These are phyloP conservation scores for Suillus discolor DNA, from an alignment of 768 basidiomycete genomes.

Conservation along the genomic window DNA sequence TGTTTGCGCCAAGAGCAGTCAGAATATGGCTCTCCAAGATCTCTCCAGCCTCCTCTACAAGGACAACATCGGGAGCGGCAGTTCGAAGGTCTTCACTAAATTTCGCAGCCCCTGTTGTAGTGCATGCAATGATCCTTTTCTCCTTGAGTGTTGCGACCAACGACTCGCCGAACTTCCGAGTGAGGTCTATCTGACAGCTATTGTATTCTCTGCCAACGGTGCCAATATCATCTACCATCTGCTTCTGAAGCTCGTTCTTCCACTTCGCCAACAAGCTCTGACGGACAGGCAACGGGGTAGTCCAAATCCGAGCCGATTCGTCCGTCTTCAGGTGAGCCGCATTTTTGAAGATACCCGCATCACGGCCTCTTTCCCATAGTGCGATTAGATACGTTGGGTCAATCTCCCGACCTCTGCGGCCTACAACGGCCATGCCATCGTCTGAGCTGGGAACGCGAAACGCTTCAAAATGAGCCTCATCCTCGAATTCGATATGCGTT, in stretches of 20 bases:
- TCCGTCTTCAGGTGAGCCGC: conserved; percentile 18
- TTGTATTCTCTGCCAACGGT: conserved; percentile 39
- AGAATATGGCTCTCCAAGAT: conserved; percentile 64
- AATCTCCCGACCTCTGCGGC: conserved; percentile 37
- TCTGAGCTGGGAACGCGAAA: conserved; percentile 38
- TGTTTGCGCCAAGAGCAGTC: conserved; percentile 48
- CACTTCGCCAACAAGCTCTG: conserved; percentile 28
- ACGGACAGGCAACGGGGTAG: conserved; percentile 30
- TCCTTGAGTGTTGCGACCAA: conserved; percentile 35
- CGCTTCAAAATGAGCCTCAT: conserved; percentile 41
- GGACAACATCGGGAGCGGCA: conserved; percentile 47
- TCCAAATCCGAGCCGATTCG: conserved; percentile 35
- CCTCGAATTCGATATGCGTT: conserved; percentile 50
- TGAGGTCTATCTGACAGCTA: conserved; percentile 30
- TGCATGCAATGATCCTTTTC: conserved; percentile 61
- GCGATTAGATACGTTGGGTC: conserved; percentile 41
- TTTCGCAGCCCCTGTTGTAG: conserved; percentile 65
- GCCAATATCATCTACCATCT: conserved; percentile 36
- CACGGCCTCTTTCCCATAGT: conserved; percentile 42
- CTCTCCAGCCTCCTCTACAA: conserved; percentile 70
- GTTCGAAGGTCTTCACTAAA: conserved; percentile 47
- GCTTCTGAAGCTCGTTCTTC: conserved; percentile 34
- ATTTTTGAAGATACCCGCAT: conserved; percentile 42
- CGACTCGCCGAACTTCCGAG: conserved; percentile 33
- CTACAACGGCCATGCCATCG: conserved; percentile 47